Evolutionary conservation across 352 stramenopile genomes (phyloP).

Genomic region (Blastocystis sp.): DNA sequence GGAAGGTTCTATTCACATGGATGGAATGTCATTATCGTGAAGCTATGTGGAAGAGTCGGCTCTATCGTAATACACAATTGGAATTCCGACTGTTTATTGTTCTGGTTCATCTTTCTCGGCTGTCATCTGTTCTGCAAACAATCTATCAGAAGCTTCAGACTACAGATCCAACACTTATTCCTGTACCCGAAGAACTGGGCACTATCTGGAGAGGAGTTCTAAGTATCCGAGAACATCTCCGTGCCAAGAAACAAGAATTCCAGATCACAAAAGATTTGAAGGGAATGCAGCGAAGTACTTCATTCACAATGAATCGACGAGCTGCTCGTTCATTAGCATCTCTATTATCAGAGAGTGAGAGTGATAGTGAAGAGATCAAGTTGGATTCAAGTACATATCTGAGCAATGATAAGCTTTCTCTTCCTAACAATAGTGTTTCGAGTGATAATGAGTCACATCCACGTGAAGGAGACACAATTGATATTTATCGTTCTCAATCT

Average conservation of each 20-base stretch:
- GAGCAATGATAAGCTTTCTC: not conserved
- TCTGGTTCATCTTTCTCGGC: slow-evolving; percentile 34
- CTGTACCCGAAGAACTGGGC: slow-evolving; percentile 15
- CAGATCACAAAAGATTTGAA: slow-evolving; percentile 60
- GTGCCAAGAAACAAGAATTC: slow-evolving; percentile 57
- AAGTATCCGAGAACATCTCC: slow-evolving; percentile 30
- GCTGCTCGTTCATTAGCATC: not conserved
- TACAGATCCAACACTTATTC: slow-evolving; percentile 17
- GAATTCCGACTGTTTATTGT: slow-evolving; percentile 57
- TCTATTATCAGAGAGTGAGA: slow-evolving; percentile 14
- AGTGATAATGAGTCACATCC: not conserved
- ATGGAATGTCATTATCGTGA: slow-evolving; percentile 44
- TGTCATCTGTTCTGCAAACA: not conserved
- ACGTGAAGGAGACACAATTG: not conserved
- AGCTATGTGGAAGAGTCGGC: slow-evolving; percentile 40
- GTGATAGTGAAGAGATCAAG: slow-evolving; percentile 33
- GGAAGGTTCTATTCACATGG: slow-evolving; percentile 26
- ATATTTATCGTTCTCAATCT: slow-evolving; percentile 21
- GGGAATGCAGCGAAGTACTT: slow-evolving; percentile 57
- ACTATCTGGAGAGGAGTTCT: slow-evolving; percentile 37
- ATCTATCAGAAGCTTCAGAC: slow-evolving; percentile 34
- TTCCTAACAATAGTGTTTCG: not conserved
- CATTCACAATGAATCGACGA: slow-evolving; percentile 33
- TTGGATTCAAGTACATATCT: not conserved
- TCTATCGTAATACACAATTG: slow-evolving; percentile 18